Percentiles rank a stretch among this genome's conserved stretches.
Evolutionary conservation across 441 rosid species (phyloP).

Genomic region (Adansonia grandidieri): DNA sequence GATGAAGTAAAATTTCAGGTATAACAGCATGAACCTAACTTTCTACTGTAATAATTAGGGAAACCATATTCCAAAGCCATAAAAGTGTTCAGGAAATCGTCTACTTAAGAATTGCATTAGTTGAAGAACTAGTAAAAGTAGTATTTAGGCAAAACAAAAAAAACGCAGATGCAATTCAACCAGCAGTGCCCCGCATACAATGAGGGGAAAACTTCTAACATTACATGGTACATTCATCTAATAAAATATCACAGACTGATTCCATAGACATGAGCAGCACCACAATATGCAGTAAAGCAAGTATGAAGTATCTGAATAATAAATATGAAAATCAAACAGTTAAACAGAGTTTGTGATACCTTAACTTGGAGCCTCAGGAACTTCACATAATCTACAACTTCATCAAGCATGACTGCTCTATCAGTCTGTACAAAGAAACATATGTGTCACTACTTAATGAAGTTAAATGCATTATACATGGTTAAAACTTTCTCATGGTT

Average conservation of each 20-base stretch:
- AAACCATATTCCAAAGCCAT: neutral
- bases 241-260: neutral
- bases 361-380: conserved; percentile 98
- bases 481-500: conserved; percentile 1
- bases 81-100: neutral
- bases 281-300: neutral
- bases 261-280: neutral
- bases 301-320: neutral
- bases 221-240: neutral
- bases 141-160: neutral
- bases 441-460: neutral
- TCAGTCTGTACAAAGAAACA: conserved; percentile 67
- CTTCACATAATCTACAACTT: conserved; percentile 98
- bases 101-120: neutral
- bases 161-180: neutral
- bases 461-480: neutral
- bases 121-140: neutral
- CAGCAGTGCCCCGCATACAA: neutral
- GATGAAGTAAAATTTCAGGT: conserved; percentile 19
- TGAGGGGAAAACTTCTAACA: neutral
- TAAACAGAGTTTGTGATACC: conserved; percentile 49
- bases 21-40: neutral
- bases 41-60: neutral
- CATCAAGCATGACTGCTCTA: conserved; percentile 98
- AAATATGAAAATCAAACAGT: neutral